Conservation (phyloP, 352 stramenopile species). For the Globisporangium sylvaticum region DNA sequence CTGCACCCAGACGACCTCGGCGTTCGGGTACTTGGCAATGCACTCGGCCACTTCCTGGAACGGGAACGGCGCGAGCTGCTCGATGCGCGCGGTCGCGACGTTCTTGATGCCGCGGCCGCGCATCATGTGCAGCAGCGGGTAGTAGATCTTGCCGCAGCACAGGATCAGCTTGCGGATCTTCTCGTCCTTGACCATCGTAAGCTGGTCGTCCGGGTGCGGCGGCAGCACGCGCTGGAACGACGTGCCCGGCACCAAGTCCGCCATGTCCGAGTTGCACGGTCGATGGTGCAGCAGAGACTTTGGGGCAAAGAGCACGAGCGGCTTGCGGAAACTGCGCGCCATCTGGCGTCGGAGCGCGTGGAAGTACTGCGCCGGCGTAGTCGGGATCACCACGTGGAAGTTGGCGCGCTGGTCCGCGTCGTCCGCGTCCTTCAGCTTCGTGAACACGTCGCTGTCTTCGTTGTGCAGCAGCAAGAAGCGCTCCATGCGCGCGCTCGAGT, state of each 20-base stretch:
- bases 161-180: slow-evolving; percentile 76
- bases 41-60: slow-evolving; percentile 94
- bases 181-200: slow-evolving; percentile 56
- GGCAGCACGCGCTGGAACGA: slow-evolving; percentile 67
- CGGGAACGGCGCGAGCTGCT: slow-evolving; percentile 95
- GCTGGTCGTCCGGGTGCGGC: slow-evolving; percentile 67
- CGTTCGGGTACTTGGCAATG: slow-evolving; percentile 91
- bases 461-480: slow-evolving; percentile 81
- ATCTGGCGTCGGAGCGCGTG: slow-evolving; percentile 90
- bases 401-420: slow-evolving; percentile 59
- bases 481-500: slow-evolving; percentile 82
- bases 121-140: slow-evolving; percentile 59
- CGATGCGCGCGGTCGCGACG: slow-evolving; percentile 67
- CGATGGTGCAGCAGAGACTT: slow-evolving; percentile 85
- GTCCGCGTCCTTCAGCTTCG: slow-evolving; percentile 21
- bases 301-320: slow-evolving; percentile 73
- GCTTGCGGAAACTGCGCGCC: slow-evolving; percentile 68
- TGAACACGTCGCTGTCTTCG: slow-evolving; percentile 73
- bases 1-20: slow-evolving; percentile 96
- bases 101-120: slow-evolving; percentile 50
- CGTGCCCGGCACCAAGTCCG: slow-evolving; percentile 53
- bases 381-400: slow-evolving; percentile 73
- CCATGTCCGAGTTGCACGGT: slow-evolving; percentile 72
- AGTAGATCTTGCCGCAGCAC: slow-evolving; percentile 87
- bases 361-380: slow-evolving; percentile 95